These are phyloP conservation scores for Globisporangium solare DNA, from an alignment of 352 stramenopile species.

Conservation along the genomic window DNA sequence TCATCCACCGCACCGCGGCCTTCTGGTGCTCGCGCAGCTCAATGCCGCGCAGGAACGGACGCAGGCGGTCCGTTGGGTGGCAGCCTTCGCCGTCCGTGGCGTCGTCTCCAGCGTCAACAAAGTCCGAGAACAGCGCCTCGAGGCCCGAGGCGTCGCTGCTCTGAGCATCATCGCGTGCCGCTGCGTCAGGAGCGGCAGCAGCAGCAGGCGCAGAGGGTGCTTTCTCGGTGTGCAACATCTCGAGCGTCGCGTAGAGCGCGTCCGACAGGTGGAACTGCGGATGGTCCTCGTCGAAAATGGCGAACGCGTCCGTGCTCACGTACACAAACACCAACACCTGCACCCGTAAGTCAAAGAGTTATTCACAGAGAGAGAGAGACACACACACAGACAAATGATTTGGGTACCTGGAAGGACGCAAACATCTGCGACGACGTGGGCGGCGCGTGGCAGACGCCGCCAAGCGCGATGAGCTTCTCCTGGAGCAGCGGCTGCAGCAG, in stretches of 20 bases:
- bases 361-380: too few species aligned
- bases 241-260: constrained; percentile 49
- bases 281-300: constrained; percentile 57
- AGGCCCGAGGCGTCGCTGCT: constrained; percentile 40
- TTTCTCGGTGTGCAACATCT: constrained; percentile 28
- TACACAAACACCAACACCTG: constrained; percentile 55
- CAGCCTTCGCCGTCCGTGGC: neutral
- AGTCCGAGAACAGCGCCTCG: constrained; percentile 69
- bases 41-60: constrained; percentile 52
- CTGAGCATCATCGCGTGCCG: constrained; percentile 4
- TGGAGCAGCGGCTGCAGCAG: constrained; percentile 65
- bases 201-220: neutral
- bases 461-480: constrained; percentile 38
- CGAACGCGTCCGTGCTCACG: constrained; percentile 52
- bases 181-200: neutral
- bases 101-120: constrained; percentile 27
- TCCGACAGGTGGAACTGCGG: constrained; percentile 62
- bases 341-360: too few species aligned
- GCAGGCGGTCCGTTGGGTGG: constrained; percentile 34
- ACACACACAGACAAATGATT: too few species aligned
- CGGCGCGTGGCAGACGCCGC: constrained; percentile 39
- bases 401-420: constrained; percentile 61
- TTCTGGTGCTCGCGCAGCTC: constrained; percentile 79
- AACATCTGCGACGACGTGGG: constrained; percentile 56
- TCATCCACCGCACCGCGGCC: constrained; percentile 82